These are phyloP conservation scores for Solanum pinnatisectum DNA, from an alignment of 257 asterid genomes.

Conservation along the genomic window DNA sequence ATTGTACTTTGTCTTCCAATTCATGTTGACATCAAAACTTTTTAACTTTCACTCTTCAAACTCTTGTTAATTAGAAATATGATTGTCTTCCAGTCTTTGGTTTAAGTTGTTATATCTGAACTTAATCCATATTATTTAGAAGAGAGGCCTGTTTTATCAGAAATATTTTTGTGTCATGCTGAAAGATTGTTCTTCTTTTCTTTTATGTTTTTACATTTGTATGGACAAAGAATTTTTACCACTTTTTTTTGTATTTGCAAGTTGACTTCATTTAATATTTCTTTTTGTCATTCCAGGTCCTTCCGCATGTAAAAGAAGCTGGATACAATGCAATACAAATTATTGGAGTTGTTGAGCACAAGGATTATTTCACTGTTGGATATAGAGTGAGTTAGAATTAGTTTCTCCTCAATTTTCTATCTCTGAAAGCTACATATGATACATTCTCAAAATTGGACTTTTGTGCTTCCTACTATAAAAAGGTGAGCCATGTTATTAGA, in stretches of 20 bases:
- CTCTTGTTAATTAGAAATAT: background rate
- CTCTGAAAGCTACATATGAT: background rate
- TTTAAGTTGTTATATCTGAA: background rate
- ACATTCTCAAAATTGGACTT: background rate
- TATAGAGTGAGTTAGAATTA: constrained; percentile 60
- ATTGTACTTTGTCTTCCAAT: background rate
- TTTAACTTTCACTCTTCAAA: background rate
- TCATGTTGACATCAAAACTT: background rate
- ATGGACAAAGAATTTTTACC: background rate
- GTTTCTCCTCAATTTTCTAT: background rate
- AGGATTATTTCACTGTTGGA: constrained; percentile 85
- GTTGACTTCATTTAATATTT: background rate
- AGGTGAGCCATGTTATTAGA: background rate
- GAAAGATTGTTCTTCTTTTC: background rate
- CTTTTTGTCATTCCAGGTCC: constrained; percentile 45
- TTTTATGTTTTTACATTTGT: background rate
- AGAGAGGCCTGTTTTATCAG: background rate
- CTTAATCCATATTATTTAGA: background rate
- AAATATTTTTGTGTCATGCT: background rate
- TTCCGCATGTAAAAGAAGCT: constrained; percentile 82
- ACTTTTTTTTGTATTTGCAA: background rate
- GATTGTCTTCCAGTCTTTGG: background rate
- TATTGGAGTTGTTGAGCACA: constrained; percentile 91
- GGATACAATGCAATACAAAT: constrained; percentile 91
- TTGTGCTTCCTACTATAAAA: background rate